Conservation (phyloP, 257 asterid species). For the Handroanthus guayacan region DNA sequence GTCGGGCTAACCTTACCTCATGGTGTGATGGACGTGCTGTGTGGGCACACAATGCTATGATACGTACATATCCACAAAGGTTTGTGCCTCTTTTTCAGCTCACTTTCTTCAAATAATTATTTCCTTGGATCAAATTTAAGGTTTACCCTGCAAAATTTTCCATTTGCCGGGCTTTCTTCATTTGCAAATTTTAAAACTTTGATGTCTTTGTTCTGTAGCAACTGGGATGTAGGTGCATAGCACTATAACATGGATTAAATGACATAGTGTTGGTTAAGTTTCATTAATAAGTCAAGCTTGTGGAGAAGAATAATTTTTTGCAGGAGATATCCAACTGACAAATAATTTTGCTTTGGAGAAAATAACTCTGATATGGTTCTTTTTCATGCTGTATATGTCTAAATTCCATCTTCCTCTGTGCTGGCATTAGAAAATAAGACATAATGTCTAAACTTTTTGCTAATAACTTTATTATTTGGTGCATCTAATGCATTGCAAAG, state of each 20-base stretch:
- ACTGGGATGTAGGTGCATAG: not conserved
- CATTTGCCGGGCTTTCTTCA: slow-evolving; percentile 6
- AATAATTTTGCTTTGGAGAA: not conserved
- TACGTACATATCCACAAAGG: slow-evolving; percentile 92
- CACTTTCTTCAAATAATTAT: slow-evolving; percentile 8
- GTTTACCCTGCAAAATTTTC: slow-evolving; percentile 4
- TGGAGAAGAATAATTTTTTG: slow-evolving; percentile 17
- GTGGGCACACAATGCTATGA: slow-evolving; percentile 85
- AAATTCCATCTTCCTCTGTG: not conserved
- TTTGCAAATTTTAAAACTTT: not conserved
- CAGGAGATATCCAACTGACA: not conserved
- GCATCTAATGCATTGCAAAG: not conserved
- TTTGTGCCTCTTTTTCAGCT: slow-evolving; percentile 54
- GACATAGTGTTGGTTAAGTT: slow-evolving; percentile 1
- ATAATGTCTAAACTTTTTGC: not conserved
- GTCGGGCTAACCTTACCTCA: slow-evolving; percentile 93
- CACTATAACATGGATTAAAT: slow-evolving; percentile 15
- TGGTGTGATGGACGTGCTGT: slow-evolving; percentile 92
- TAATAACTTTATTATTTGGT: not conserved
- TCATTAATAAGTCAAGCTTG: slow-evolving; percentile 6
- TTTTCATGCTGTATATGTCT: not conserved
- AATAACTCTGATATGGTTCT: not conserved
- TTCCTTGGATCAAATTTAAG: slow-evolving; percentile 14
- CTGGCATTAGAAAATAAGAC: not conserved
- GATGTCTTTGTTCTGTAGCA: slow-evolving; percentile 18